These are phyloP conservation scores for Pichia sp. DNA, from an alignment of 1,139 yeast genomes.

Conservation along the genomic window DNA sequence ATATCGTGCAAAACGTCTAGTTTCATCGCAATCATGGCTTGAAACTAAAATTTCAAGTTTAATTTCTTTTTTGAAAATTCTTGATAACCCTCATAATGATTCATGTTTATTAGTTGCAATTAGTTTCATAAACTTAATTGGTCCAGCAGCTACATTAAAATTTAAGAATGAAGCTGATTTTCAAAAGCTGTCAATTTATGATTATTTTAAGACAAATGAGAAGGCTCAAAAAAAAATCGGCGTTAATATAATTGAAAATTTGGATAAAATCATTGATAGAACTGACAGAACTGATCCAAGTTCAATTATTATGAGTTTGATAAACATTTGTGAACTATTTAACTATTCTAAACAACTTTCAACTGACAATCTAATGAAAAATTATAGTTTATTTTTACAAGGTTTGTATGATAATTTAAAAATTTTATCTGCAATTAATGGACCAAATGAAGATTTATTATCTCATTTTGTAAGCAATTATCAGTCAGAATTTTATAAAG, in stretches of 20 bases:
- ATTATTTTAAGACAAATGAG: conserved; percentile 14
- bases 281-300: conserved; percentile 28
- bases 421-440: background rate
- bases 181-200: conserved; percentile 20
- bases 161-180: conserved; percentile 21
- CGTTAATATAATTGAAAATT: background rate
- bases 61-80: conserved; percentile 43
- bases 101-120: conserved; percentile 32
- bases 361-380: conserved; percentile 12
- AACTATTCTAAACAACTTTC: conserved; percentile 22
- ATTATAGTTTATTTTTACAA: conserved; percentile 5
- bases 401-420: conserved; percentile 9
- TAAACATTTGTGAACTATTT: conserved; percentile 24
- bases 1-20: conserved; percentile 38
- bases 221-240: background rate
- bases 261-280: conserved; percentile 5
- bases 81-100: conserved; percentile 30
- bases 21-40: conserved; percentile 49
- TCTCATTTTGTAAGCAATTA: conserved; percentile 24
- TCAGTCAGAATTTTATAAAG: conserved; percentile 20
- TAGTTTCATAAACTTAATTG: conserved; percentile 29
- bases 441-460: conserved; percentile 1
- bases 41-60: conserved; percentile 44
- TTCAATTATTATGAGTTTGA: conserved; percentile 25
- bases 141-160: conserved; percentile 26